A percentile compares a stretch with the other conserved stretches of the same genome.
Evolutionary conservation across 2,329 filamentous ascomycete species (phyloP).

Genomic region (Aureobasidium sp.): DNA sequence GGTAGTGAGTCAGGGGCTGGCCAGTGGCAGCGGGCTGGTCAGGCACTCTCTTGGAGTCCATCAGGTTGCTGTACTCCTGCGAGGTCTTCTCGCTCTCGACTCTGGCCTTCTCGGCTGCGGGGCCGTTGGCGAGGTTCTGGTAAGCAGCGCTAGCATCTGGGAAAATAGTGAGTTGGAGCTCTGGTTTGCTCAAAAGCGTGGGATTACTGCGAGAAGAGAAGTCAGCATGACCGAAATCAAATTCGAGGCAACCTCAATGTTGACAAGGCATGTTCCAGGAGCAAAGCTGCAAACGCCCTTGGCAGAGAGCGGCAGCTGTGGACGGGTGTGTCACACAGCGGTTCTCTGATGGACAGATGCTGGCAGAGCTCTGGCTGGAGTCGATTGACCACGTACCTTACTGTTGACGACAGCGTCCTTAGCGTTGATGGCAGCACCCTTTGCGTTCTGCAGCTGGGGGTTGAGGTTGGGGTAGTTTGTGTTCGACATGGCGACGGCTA

Average conservation of each 20-base stretch:
- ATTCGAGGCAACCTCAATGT: neutral
- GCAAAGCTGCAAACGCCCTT: neutral
- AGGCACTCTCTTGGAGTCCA: conserved; percentile 44
- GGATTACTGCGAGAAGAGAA: conserved; percentile 22
- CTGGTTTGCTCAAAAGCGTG: neutral
- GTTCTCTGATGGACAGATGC: conserved; percentile 18
- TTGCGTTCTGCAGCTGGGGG: conserved; percentile 18
- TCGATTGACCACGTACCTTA: conserved; percentile 32
- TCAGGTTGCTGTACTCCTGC: conserved; percentile 50
- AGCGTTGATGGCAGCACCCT: conserved; percentile 27
- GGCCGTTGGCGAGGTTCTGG: conserved; percentile 43
- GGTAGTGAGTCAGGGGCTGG: conserved; percentile 57
- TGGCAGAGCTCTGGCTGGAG: conserved; percentile 28
- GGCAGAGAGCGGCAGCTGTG: neutral
- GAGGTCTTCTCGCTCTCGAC: conserved; percentile 47
- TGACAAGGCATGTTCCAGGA: neutral
- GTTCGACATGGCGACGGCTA: conserved; percentile 5
- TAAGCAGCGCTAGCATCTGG: conserved; percentile 41
- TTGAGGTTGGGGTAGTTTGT: conserved; percentile 25
- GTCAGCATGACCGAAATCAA: neutral
- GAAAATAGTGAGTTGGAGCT: conserved; percentile 16
- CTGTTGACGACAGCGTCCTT: conserved; percentile 32
- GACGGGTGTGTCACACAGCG: conserved; percentile 23
- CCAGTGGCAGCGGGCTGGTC: conserved; percentile 48
- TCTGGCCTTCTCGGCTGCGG: conserved; percentile 49